Base-by-base conservation (phyloP, 202 grass and related monocot genomes). In the Eragrostis tef region DNA sequence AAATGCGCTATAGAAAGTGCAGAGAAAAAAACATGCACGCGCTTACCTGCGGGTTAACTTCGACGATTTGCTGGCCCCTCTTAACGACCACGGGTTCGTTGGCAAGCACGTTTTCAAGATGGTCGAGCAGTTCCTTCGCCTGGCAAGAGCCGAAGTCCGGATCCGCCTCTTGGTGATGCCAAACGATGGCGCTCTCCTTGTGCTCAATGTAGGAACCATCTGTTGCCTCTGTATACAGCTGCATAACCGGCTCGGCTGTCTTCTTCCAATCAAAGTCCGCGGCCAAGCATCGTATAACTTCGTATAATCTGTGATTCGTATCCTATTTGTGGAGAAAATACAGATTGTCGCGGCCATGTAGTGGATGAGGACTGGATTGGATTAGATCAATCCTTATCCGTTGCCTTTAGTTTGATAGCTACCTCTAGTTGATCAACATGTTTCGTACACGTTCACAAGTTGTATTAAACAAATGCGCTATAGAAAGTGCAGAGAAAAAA, bases 71-170 rank as follows among this genome's bases (percentile, higher is more conserved):
- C 65, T 98, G 96, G 77, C 96, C 96, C 59, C 90, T 87, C 81
- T 98, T 98, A 65, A 98, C 92, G 9, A 88, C 77, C 20, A 98
- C 96, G 0, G 96, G 96, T 50, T 95, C 96, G 71, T 98, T 98
- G 11, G 96, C 85, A 6, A 98, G 92, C 76, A 98, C 96, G 46
- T 82, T 98, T 62, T 98, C 92, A 9, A 98, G 87, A 71, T 98
- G 90, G 63, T 98, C 96, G 17, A 95, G 89, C 57, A 98, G 88
- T 41, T 98, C 96, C 45, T 98, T 98, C 0, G 92, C 92, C 82
- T 98, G 96, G 71, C 92, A 95, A 19, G 90, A 98, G 17, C 96
- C 90, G 3, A 98, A 98, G 74, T 98, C 96, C 4, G 96, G 96
- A 88, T 98, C 96, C 0, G 96, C 96, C 19, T 95, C 88, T 1